A percentile compares a stretch with the other conserved stretches of the same genome.
Conservation (phyloP, 257 asterid genomes). For the Solanum rostratum region DNA sequence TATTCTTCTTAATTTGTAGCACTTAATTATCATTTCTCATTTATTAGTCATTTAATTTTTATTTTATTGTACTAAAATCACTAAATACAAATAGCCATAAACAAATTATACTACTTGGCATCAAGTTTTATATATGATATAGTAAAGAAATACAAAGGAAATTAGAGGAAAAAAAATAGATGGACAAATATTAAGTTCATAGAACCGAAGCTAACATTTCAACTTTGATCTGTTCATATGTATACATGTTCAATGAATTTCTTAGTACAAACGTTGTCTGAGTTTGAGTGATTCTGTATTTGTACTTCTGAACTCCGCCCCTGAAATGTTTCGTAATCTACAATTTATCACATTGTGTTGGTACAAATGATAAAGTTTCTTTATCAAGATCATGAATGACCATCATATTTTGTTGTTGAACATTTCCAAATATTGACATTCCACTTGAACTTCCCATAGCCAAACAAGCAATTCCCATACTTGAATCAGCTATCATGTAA, state of each 20-base stretch:
- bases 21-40: neutral
- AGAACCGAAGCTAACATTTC: neutral
- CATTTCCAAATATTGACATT: conserved; percentile 75
- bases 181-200: neutral
- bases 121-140: neutral
- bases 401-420: conserved; percentile 68
- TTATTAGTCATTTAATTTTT: neutral
- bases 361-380: conserved; percentile 50
- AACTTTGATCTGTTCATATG: neutral
- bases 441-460: conserved; percentile 74
- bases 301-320: neutral
- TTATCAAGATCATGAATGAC: conserved; percentile 65
- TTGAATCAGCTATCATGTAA: conserved; percentile 51
- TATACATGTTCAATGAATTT: neutral
- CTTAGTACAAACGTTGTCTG: neutral
- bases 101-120: neutral
- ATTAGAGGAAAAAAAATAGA: neutral
- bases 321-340: neutral
- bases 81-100: neutral
- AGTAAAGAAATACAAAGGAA: neutral
- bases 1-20: neutral
- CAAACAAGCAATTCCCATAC: conserved; percentile 57
- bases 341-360: conserved; percentile 24
- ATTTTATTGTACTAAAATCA: neutral
- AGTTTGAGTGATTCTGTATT: neutral